Conservation (phyloP, 169 alveolate genomes). For the Plasmodium fragile region DNA sequence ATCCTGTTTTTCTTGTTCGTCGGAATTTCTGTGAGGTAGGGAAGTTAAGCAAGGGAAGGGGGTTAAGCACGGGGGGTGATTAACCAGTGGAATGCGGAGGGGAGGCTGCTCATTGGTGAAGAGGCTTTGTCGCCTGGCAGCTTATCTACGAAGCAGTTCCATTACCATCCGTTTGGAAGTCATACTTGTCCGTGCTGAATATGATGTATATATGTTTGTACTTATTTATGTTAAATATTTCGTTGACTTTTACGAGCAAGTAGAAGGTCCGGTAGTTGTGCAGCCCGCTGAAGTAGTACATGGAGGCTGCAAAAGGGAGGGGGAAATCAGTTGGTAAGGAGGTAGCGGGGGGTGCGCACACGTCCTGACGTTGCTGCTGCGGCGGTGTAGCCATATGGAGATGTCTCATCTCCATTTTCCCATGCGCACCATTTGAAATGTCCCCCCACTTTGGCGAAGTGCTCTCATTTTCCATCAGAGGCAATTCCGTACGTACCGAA, state of each 20-base stretch:
- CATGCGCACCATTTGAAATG: background rate
- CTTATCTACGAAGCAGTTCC: background rate
- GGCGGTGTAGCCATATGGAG: background rate
- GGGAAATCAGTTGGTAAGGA: background rate
- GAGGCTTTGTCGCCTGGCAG: background rate
- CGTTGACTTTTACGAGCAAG: conserved; percentile 42
- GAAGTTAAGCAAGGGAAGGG: background rate
- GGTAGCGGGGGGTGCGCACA: background rate
- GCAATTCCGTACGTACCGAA: conserved; percentile 29
- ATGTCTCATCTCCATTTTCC: background rate
- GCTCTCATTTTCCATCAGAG: background rate
- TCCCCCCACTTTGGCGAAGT: background rate
- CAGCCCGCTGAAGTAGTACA: conserved; percentile 75
- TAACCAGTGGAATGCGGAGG: background rate
- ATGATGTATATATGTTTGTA: conserved; percentile 67
- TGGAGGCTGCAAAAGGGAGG: conserved; percentile 48
- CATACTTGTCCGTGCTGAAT: conserved; percentile 70
- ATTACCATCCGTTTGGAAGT: conserved; percentile 75
- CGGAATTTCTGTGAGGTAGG: conserved; percentile 30
- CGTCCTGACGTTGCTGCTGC: background rate
- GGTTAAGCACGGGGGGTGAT: background rate
- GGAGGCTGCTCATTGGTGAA: background rate
- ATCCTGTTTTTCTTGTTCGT: conserved; percentile 74
- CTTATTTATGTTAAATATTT: conserved; percentile 74
- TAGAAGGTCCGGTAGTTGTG: conserved; percentile 72